phyloP scores from a whole-genome alignment of 331 rosid genomes.

The Telfairia occidentalis region DNA sequence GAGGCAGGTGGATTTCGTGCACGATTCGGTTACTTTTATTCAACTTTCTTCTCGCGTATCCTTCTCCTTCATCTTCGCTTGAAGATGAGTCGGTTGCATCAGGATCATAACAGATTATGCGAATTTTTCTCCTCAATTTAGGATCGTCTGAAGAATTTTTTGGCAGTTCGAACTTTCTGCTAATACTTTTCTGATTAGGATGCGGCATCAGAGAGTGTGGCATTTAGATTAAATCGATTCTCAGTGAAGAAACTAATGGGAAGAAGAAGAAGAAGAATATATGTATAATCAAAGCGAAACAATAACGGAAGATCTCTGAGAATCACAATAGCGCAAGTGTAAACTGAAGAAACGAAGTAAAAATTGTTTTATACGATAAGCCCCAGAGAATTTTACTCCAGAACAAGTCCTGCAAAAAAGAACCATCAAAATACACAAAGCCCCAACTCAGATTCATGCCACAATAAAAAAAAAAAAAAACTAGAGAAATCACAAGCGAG shows the following conservation, averaged over 20 bases:
- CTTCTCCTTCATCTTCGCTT: conserved; percentile 44
- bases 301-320: background rate
- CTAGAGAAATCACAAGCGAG: background rate
- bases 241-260: no score
- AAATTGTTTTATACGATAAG: conserved; percentile 51
- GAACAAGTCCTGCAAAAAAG: conserved; percentile 49
- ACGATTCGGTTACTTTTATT: conserved; percentile 18
- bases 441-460: background rate
- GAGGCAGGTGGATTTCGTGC: conserved; percentile 31
- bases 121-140: conserved; percentile 32
- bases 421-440: no score
- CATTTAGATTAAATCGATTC: conserved; percentile 21
- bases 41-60: background rate
- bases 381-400: conserved; percentile 52
- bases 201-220: conserved; percentile 5
- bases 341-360: conserved; percentile 35
- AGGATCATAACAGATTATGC: conserved; percentile 51
- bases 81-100: conserved; percentile 74
- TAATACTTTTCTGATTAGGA: background rate
- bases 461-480: background rate
- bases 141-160: background rate
- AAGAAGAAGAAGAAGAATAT: conserved; percentile 16
- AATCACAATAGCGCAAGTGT: conserved; percentile 26
- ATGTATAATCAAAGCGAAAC: background rate
- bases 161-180: conserved; percentile 12